Conservation (phyloP, 768 basidiomycete species). For the Chalciporus chontae region DNA sequence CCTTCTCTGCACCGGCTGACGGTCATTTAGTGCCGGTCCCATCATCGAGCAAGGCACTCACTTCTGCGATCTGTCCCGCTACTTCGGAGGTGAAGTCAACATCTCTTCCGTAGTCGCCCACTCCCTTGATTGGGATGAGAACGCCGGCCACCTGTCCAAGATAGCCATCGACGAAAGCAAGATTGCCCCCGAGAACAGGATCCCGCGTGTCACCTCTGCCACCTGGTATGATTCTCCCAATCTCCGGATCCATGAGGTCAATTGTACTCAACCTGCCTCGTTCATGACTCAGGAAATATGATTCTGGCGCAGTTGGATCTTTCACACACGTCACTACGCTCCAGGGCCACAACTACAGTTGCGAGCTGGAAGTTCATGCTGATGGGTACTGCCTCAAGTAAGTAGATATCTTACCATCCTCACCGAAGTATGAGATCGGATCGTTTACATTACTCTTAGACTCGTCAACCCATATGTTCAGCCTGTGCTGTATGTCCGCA, state of each 20-base stretch:
- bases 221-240: slow-evolving; percentile 60
- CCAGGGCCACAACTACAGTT: slow-evolving; percentile 91
- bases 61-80: slow-evolving; percentile 94
- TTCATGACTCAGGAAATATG: slow-evolving; percentile 73
- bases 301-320: slow-evolving; percentile 88
- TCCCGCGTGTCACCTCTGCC: slow-evolving; percentile 90
- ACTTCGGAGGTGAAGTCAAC: slow-evolving; percentile 96
- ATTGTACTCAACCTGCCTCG: slow-evolving; percentile 14
- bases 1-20: slow-evolving; percentile 3
- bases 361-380: slow-evolving; percentile 90
- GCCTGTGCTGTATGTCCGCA: slow-evolving; percentile 83
- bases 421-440: neutral
- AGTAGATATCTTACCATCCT: slow-evolving; percentile 16
- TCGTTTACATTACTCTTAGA: slow-evolving; percentile 36
- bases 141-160: slow-evolving; percentile 80
- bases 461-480: slow-evolving; percentile 92
- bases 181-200: slow-evolving; percentile 84
- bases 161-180: slow-evolving; percentile 79
- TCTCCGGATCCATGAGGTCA: slow-evolving; percentile 13
- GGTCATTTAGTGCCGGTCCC: slow-evolving; percentile 57
- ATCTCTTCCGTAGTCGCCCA: slow-evolving; percentile 76
- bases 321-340: slow-evolving; percentile 89
- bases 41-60: slow-evolving; percentile 93
- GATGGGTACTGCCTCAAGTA: slow-evolving; percentile 90
- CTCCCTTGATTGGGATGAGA: slow-evolving; percentile 90